Evolutionary conservation across 805 yeast genomes (phyloP).

Genomic region (Yarrowia yakushimensis): DNA sequence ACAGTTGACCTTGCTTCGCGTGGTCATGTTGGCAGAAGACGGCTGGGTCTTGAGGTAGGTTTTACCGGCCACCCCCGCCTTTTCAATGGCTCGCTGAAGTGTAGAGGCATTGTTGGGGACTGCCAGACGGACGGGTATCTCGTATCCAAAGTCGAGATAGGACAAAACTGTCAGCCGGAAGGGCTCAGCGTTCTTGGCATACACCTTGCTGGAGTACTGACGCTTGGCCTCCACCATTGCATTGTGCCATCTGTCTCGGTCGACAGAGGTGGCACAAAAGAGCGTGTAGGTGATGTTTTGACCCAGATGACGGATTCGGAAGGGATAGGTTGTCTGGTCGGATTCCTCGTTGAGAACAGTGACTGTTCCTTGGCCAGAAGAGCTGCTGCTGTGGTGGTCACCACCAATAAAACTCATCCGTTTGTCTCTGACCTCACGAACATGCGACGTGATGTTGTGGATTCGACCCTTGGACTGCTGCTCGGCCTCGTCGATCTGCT

Average conservation of each 20-base stretch:
- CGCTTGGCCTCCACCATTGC: constrained; percentile 49
- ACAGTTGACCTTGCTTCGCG: constrained; percentile 37
- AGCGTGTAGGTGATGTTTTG: constrained; percentile 36
- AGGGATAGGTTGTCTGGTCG: constrained; percentile 37
- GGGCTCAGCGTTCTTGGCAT: constrained; percentile 47
- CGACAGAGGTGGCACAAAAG: constrained; percentile 38
- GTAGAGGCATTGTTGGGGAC: constrained; percentile 39
- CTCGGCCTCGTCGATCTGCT: constrained; percentile 33
- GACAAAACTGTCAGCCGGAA: constrained; percentile 52
- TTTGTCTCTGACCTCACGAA: constrained; percentile 26
- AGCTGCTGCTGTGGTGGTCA: neutral
- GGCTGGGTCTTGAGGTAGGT: constrained; percentile 33
- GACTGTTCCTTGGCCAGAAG: constrained; percentile 27
- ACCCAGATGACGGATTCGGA: constrained; percentile 40
- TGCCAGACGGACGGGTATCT: constrained; percentile 42
- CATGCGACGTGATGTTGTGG: constrained; percentile 32
- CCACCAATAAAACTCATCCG: constrained; percentile 26
- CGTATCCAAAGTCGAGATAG: constrained; percentile 62
- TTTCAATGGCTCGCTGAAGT: constrained; percentile 37
- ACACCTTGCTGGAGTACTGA: constrained; percentile 37
- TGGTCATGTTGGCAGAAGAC: neutral
- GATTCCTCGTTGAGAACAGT: constrained; percentile 31
- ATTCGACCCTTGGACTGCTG: constrained; percentile 28
- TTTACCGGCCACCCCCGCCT: constrained; percentile 24
- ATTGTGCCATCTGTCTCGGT: constrained; percentile 57